A percentile compares a stretch with the other conserved stretches of the same genome.
These are phyloP conservation scores for Jaltomata sinuosa DNA, from an alignment of 257 asterid species.

Conservation along the genomic window DNA sequence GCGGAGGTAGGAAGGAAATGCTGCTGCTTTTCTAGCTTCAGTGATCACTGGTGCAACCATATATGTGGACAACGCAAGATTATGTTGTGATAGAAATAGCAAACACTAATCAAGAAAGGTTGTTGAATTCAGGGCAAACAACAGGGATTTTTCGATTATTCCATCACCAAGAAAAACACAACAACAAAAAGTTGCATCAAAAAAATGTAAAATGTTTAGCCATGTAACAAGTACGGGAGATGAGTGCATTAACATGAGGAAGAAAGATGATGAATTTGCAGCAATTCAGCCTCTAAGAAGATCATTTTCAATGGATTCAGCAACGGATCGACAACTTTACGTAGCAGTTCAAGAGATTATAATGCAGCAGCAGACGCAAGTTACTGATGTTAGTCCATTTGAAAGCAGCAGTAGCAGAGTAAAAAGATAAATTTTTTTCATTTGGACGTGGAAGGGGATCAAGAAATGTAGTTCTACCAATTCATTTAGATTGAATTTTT, in stretches of 20 bases:
- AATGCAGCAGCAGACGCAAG: conserved; percentile 19
- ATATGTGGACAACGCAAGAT: conserved; percentile 65
- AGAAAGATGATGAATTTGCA: conserved; percentile 43
- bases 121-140: conserved; percentile 20
- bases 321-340: conserved; percentile 50
- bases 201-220: conserved; percentile 20
- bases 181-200: conserved; percentile 15
- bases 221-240: conserved; percentile 60
- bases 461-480: conserved; percentile 65
- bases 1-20: conserved; percentile 77
- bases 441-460: conserved; percentile 68
- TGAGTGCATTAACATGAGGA: conserved; percentile 59
- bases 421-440: conserved; percentile 61
- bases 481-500: conserved; percentile 15
- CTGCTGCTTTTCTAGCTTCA: conserved; percentile 79
- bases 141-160: conserved; percentile 9
- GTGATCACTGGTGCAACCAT: conserved; percentile 73
- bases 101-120: too few species aligned
- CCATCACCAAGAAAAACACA: conserved; percentile 31
- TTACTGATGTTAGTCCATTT: conserved; percentile 5
- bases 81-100: too few species aligned
- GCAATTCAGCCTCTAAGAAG: conserved; percentile 59
- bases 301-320: conserved; percentile 92
- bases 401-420: conserved; percentile 30
- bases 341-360: conserved; percentile 61